Evolutionary conservation across 108 stramenopile species (phyloP).

Genomic region (Discostella stelligeroides): DNA sequence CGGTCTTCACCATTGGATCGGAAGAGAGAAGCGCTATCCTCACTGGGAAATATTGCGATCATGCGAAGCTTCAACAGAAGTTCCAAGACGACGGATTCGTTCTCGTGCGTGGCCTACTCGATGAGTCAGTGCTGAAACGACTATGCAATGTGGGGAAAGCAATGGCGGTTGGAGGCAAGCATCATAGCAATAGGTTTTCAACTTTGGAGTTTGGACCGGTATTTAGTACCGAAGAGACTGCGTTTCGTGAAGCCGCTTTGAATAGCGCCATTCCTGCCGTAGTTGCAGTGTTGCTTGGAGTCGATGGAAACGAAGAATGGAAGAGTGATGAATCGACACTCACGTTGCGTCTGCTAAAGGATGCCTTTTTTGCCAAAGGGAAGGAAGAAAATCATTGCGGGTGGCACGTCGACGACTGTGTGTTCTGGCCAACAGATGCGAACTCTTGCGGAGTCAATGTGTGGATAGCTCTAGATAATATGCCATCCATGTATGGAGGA

Average conservation of each 20-base stretch:
- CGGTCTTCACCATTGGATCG: neutral
- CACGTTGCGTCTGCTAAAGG: slow-evolving; percentile 19
- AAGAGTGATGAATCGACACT: neutral
- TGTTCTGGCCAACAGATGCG: slow-evolving; percentile 38
- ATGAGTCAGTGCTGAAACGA: slow-evolving; percentile 7
- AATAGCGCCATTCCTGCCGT: slow-evolving; percentile 15
- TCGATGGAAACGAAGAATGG: slow-evolving; percentile 5
- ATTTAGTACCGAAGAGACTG: slow-evolving; percentile 1
- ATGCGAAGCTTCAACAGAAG: neutral
- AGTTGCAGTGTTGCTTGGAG: slow-evolving; percentile 10
- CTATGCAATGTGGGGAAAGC: slow-evolving; percentile 1
- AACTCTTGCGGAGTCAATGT: slow-evolving; percentile 37
- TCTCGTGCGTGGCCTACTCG: slow-evolving; percentile 12
- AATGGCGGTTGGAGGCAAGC: neutral
- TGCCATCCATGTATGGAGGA: slow-evolving; percentile 27
- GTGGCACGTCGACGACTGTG: slow-evolving; percentile 47
- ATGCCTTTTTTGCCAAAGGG: slow-evolving; percentile 33
- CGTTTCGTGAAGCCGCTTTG: slow-evolving; percentile 18
- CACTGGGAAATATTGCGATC: slow-evolving; percentile 2
- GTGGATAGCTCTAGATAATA: slow-evolving; percentile 44
- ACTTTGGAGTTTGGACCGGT: slow-evolving; percentile 23
- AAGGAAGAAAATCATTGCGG: slow-evolving; percentile 35
- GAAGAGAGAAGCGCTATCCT: slow-evolving; percentile 10
- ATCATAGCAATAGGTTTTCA: slow-evolving; percentile 1
- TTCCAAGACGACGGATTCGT: slow-evolving; percentile 7